phyloP scores from a whole-genome alignment of 176 grass and related monocot genomes.

The Ensete glaucum region DNA sequence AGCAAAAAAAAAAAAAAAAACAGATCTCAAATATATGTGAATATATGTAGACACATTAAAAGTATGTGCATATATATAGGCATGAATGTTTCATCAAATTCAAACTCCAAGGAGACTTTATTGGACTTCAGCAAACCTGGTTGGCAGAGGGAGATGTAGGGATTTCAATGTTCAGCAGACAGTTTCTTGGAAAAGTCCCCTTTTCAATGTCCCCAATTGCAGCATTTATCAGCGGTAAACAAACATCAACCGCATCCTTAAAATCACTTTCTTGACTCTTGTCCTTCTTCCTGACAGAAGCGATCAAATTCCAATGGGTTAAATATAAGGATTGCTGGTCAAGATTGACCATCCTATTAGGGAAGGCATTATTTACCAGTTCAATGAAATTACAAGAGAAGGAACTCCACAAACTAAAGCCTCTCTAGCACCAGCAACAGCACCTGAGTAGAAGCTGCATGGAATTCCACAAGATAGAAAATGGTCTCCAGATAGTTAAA shows the following conservation, averaged over 20 bases:
- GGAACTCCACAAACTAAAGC: constrained; percentile 37
- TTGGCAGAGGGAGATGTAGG: constrained; percentile 33
- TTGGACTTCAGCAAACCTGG: constrained; percentile 23
- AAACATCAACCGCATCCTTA: constrained; percentile 35
- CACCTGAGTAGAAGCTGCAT: constrained; percentile 41
- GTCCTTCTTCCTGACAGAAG: constrained; percentile 36
- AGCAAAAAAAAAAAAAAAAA: neutral
- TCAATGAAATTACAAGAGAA: constrained; percentile 36
- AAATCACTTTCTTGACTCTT: constrained; percentile 38
- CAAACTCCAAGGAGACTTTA: constrained; percentile 2
- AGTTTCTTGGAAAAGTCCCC: constrained; percentile 26
- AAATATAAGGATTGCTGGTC: neutral
- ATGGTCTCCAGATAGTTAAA: too few relatives aligned
- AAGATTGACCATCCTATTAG: neutral
- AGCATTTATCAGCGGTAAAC: constrained; percentile 36
- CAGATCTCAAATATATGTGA: too few relatives aligned
- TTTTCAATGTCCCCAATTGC: constrained; percentile 33
- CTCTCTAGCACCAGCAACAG: constrained; percentile 47
- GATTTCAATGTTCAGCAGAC: constrained; percentile 40
- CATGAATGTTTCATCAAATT: too few relatives aligned
- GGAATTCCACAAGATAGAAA: neutral
- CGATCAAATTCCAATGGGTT: constrained; percentile 1
- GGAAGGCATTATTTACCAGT: constrained; percentile 24
- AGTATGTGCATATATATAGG: too few relatives aligned
- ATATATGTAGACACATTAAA: too few relatives aligned